These are phyloP conservation scores for Sporothrix curviconia DNA, from an alignment of 2,329 filamentous ascomycete species.

Conservation along the genomic window DNA sequence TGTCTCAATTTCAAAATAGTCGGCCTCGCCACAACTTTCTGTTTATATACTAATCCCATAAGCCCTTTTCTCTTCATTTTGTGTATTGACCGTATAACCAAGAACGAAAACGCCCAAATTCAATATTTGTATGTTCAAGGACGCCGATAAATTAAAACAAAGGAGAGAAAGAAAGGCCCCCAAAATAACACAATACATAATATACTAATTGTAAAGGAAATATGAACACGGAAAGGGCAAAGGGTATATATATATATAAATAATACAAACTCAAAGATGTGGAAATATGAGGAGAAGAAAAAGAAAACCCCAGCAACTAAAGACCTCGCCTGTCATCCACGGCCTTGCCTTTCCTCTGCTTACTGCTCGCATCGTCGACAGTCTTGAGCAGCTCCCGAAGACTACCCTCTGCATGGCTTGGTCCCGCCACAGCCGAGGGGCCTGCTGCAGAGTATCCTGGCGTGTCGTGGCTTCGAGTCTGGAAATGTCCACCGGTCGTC, in stretches of 20 bases:
- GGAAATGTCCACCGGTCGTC: background rate
- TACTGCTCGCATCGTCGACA: slow-evolving; percentile 24
- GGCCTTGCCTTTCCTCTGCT: slow-evolving; percentile 23
- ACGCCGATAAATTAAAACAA: background rate
- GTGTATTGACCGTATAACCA: slow-evolving; percentile 1
- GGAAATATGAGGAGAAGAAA: background rate
- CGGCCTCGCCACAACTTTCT: background rate
- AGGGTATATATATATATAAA: slow-evolving; percentile 3
- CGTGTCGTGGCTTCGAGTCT: background rate
- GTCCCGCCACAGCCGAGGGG: background rate
- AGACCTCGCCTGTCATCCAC: slow-evolving; percentile 11
- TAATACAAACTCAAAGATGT: slow-evolving; percentile 3
- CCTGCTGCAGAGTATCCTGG: background rate
- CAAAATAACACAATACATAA: background rate
- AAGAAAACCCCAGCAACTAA: background rate
- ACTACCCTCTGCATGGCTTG: slow-evolving; percentile 48
- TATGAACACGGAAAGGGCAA: background rate
- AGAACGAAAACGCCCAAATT: too few relatives aligned
- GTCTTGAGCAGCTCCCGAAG: slow-evolving; percentile 46
- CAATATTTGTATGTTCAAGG: too few relatives aligned
- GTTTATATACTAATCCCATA: background rate
- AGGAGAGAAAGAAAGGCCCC: background rate
- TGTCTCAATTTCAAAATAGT: background rate
- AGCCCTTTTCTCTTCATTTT: background rate
- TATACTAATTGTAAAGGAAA: background rate